Conservation (phyloP, 495 filamentous ascomycete genomes). For the Penicillium manginii region DNA sequence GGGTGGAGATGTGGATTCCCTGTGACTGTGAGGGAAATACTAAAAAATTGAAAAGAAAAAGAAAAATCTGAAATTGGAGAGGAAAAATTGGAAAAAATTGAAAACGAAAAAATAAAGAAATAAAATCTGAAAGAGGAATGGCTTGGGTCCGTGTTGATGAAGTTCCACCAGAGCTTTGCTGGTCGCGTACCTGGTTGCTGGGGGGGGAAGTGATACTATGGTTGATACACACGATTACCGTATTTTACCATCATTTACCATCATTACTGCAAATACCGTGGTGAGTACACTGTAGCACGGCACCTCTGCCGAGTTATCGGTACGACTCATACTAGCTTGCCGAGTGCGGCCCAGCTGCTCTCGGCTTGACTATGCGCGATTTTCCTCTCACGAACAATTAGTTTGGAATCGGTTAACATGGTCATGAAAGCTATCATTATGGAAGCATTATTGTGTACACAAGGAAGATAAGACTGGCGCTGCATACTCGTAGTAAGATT, state of each 20-base stretch:
- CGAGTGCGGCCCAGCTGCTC: conserved; percentile 24
- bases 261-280: too few species aligned
- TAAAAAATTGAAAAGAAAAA: conserved; percentile 15
- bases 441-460: too few species aligned
- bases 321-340: conserved; percentile 14
- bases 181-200: conserved; percentile 18
- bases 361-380: conserved; percentile 38
- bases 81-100: conserved; percentile 12
- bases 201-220: conserved; percentile 8
- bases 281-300: too few species aligned
- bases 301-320: conserved; percentile 4
- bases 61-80: neutral
- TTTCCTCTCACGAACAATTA: conserved; percentile 13
- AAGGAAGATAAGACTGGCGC: too few species aligned
- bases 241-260: neutral
- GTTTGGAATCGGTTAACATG: too few species aligned
- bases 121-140: conserved; percentile 7
- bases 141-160: conserved; percentile 1
- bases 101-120: conserved; percentile 20
- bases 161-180: conserved; percentile 6
- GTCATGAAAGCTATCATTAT: too few species aligned
- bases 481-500: too few species aligned
- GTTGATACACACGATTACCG: neutral
- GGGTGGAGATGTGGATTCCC: conserved; percentile 30
- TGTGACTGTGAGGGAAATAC: conserved; percentile 25